Percentiles rank a stretch among this genome's conserved stretches.
Evolutionary conservation across 495 filamentous ascomycete species (phyloP).

Genomic region (Aspergillus sparsus): DNA sequence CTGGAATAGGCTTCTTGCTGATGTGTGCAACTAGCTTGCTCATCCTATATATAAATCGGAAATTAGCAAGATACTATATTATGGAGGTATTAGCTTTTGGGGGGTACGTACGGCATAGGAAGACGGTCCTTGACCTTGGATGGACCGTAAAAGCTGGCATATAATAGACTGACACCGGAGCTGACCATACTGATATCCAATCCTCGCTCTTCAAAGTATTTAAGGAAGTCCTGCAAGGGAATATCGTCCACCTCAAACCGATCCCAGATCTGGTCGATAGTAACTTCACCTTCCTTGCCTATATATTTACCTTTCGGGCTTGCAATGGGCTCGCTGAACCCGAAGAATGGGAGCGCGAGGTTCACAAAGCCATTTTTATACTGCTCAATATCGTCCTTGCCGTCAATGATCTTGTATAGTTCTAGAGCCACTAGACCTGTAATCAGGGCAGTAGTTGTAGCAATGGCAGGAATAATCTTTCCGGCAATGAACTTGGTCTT

Average conservation of each 20-base stretch:
- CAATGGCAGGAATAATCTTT: conserved; percentile 99
- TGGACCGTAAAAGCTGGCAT: conserved; percentile 90
- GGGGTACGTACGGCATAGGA: conserved; percentile 59
- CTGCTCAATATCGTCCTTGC: conserved; percentile 90
- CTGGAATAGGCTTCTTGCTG: conserved; percentile 87
- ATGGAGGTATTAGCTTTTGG: not conserved
- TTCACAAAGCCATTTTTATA: conserved; percentile 99
- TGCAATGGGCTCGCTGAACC: conserved; percentile 93
- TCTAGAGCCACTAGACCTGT: conserved; percentile 92
- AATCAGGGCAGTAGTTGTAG: conserved; percentile 93
- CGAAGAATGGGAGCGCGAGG: conserved; percentile 93
- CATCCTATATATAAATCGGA: conserved; percentile 51
- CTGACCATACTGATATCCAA: conserved; percentile 89
- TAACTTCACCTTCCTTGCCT: conserved; percentile 71
- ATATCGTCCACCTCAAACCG: conserved; percentile 91
- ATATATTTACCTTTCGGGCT: conserved; percentile 89
- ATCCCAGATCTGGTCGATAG: conserved; percentile 96
- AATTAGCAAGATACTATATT: conserved; percentile 10
- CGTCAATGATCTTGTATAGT: conserved; percentile 95
- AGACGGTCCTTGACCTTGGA: conserved; percentile 84
- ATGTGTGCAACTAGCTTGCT: conserved; percentile 86
- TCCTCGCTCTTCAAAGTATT: conserved; percentile 76
- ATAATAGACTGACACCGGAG: conserved; percentile 94
- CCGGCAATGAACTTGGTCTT: conserved; percentile 99
- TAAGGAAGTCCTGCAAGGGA: conserved; percentile 78